Evolutionary conservation across 2,329 filamentous ascomycete species (phyloP).

Genomic region (Fusarium incarnatum): DNA sequence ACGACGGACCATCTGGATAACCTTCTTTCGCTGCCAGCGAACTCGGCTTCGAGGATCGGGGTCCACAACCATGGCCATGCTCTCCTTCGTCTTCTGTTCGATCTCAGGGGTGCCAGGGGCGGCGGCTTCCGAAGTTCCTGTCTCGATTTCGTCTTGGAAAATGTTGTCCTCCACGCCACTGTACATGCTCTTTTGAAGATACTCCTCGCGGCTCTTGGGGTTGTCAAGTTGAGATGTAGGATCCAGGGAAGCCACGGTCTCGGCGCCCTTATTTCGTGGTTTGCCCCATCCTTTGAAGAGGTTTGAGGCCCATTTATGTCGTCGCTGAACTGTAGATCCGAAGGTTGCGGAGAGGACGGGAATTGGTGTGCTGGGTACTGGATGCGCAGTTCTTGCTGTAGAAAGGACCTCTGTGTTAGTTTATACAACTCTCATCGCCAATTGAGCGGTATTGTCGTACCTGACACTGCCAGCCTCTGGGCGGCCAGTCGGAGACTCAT

Average conservation of each 20-base stretch:
- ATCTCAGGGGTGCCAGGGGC: constrained; percentile 46
- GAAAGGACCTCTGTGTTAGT: constrained; percentile 27
- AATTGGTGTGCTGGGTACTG: constrained; percentile 31
- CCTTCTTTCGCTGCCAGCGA: constrained; percentile 85
- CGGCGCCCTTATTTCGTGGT: constrained; percentile 48
- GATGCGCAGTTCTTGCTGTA: constrained; percentile 41
- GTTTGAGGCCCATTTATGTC: constrained; percentile 58
- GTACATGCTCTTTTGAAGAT: constrained; percentile 55
- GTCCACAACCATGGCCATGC: constrained; percentile 74
- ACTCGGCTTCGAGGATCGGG: constrained; percentile 78
- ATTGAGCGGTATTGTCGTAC: constrained; percentile 57
- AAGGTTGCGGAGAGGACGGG: constrained; percentile 32
- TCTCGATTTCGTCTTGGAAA: constrained; percentile 69
- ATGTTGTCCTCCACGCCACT: constrained; percentile 67
- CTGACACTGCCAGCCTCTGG: constrained; percentile 68
- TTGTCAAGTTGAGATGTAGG: constrained; percentile 55
- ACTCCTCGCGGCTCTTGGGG: constrained; percentile 56
- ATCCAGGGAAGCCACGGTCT: constrained; percentile 44
- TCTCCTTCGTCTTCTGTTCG: constrained; percentile 57
- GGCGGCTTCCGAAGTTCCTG: constrained; percentile 46
- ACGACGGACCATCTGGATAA: constrained; percentile 78
- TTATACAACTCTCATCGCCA: constrained; percentile 19
- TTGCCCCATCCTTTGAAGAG: constrained; percentile 55
- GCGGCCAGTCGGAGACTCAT: constrained; percentile 76
- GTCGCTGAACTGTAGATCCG: constrained; percentile 48